phyloP scores from a whole-genome alignment of 75 land plant genomes.

The Sequoiadendron giganteum region DNA sequence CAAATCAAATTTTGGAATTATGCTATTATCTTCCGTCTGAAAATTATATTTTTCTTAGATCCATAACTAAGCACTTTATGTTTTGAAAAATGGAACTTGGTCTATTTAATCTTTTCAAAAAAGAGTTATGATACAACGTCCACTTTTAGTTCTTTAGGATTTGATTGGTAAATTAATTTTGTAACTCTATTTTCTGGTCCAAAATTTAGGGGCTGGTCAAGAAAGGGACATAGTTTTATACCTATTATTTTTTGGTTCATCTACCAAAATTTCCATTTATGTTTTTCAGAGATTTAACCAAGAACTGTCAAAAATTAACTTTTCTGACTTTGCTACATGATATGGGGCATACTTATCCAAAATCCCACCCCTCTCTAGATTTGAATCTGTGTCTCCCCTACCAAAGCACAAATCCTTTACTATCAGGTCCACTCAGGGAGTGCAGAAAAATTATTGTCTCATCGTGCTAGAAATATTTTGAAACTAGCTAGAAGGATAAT shows the following conservation, averaged over 20 bases:
- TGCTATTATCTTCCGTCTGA: background rate
- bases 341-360: no score
- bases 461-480: background rate
- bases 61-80: background rate
- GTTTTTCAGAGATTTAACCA: background rate
- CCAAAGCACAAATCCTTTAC: no score
- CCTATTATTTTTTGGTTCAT: background rate
- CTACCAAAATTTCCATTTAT: background rate
- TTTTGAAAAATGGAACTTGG: background rate
- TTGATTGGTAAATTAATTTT: background rate
- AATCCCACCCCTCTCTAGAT: no score
- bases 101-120: background rate
- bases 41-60: background rate
- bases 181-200: background rate
- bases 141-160: background rate
- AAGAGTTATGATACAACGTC: background rate
- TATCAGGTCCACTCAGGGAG: no score
- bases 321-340: no score
- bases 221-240: background rate
- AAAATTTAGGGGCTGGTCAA: background rate
- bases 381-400: no score
- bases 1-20: background rate
- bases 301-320: background rate
- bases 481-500: background rate
- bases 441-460: background rate